Conservation (phyloP, 108 stramenopile genomes). For the Conticribra weissflogii region DNA sequence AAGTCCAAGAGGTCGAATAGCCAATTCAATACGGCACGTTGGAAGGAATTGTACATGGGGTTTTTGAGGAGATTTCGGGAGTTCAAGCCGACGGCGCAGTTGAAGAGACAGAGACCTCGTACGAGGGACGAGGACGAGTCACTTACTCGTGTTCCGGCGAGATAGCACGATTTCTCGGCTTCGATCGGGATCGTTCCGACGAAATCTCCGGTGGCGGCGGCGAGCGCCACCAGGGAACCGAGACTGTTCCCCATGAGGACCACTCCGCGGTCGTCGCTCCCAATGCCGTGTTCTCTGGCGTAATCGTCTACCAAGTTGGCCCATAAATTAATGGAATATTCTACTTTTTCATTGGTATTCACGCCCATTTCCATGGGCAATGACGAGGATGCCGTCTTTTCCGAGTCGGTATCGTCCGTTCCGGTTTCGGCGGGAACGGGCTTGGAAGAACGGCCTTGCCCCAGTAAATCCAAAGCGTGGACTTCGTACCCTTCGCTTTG, state of each 20-base stretch:
- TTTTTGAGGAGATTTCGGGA: slow-evolving; percentile 57
- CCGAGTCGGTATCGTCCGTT: too few species aligned
- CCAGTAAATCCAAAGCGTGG: slow-evolving; percentile 65
- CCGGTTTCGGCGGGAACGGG: too few species aligned
- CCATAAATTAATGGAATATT: slow-evolving; percentile 74
- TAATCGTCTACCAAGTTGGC: slow-evolving; percentile 68
- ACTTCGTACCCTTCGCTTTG: slow-evolving; percentile 59
- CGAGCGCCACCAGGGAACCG: slow-evolving; percentile 61
- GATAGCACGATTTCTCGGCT: slow-evolving; percentile 7
- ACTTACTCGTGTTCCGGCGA: slow-evolving; percentile 23
- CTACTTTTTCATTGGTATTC: slow-evolving; percentile 14
- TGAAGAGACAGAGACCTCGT: slow-evolving; percentile 62
- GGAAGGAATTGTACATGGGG: slow-evolving; percentile 27
- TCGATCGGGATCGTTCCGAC: neutral
- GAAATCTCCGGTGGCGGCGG: slow-evolving; percentile 69
- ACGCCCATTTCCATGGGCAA: slow-evolving; percentile 7
- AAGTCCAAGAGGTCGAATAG: slow-evolving; percentile 56
- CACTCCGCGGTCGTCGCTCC: slow-evolving; percentile 18
- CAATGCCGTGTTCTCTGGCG: slow-evolving; percentile 34
- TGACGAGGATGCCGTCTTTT: too few species aligned
- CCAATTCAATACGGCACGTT: slow-evolving; percentile 33
- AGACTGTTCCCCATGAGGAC: slow-evolving; percentile 68
- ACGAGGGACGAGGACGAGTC: slow-evolving; percentile 11
- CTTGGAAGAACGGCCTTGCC: slow-evolving; percentile 66
- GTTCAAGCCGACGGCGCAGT: slow-evolving; percentile 72